Evolutionary conservation across 306 rosid species (phyloP).

Genomic region (Quercus dentata): DNA sequence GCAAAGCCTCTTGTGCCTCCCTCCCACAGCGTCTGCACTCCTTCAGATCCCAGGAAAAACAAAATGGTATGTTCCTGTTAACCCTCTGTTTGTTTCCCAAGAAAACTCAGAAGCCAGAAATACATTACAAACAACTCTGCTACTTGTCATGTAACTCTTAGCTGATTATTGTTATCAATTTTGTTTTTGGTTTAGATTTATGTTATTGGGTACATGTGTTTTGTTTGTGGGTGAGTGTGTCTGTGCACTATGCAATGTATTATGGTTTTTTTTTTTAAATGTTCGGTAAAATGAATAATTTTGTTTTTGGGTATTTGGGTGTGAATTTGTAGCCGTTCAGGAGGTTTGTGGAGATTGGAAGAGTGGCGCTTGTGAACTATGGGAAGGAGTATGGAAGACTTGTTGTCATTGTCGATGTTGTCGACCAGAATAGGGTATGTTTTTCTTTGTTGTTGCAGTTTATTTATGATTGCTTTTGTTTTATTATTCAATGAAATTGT

Average conservation of each 20-base stretch:
- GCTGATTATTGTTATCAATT: background rate
- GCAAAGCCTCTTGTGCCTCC: slow-evolving; percentile 9
- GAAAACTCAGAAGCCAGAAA: background rate
- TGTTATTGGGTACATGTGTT: background rate
- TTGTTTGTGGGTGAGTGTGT: background rate
- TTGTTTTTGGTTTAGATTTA: background rate
- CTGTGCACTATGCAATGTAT: background rate
- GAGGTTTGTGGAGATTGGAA: slow-evolving; percentile 49
- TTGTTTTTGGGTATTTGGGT: background rate
- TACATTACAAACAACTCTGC: no score
- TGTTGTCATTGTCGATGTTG: slow-evolving; percentile 45
- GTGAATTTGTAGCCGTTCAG: slow-evolving; percentile 28
- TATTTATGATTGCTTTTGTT: background rate
- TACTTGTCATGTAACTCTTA: background rate
- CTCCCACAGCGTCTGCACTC: background rate
- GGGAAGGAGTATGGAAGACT: slow-evolving; percentile 43
- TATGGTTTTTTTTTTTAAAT: background rate
- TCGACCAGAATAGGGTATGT: slow-evolving; percentile 43
- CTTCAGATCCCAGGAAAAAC: slow-evolving; percentile 7
- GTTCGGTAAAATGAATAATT: background rate
- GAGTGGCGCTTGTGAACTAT: slow-evolving; percentile 49
- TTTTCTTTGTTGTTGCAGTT: background rate
- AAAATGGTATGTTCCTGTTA: slow-evolving; percentile 9
- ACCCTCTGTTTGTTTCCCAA: background rate
- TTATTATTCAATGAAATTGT: background rate